Evolutionary conservation across 495 filamentous ascomycete species (phyloP).

Genomic region (Umbilicaria muhlenbergii): DNA sequence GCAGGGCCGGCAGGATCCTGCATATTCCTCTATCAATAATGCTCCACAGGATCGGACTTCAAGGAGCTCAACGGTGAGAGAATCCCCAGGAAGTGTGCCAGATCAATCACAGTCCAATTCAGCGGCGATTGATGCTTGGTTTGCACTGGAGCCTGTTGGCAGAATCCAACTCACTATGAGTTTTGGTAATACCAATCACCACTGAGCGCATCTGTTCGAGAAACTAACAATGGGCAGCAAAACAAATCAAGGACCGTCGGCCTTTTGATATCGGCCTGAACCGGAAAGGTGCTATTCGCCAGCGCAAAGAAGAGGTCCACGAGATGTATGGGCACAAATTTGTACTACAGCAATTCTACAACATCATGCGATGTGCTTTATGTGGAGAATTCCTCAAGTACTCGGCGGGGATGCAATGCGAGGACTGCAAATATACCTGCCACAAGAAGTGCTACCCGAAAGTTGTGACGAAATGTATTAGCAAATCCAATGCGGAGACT

Average conservation of each 20-base stretch:
- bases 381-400: constrained; percentile 98
- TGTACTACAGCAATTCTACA: constrained; percentile 94
- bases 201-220: background rate
- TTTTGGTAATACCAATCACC: constrained; percentile 47
- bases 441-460: constrained; percentile 92
- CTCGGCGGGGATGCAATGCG: constrained; percentile 95
- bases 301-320: constrained; percentile 91
- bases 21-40: constrained; percentile 8
- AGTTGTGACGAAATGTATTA: constrained; percentile 99
- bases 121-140: constrained; percentile 83
- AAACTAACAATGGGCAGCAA: constrained; percentile 34
- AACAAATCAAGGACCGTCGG: constrained; percentile 50
- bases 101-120: constrained; percentile 32
- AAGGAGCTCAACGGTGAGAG: constrained; percentile 7
- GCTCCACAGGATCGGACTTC: constrained; percentile 18
- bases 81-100: constrained; percentile 13
- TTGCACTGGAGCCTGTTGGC: constrained; percentile 86
- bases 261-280: constrained; percentile 78
- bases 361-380: constrained; percentile 98
- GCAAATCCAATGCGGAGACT: constrained; percentile 94
- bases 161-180: constrained; percentile 75
- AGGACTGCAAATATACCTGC: constrained; percentile 98
- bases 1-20: constrained; percentile 21
- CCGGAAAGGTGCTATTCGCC: constrained; percentile 89
- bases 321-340: constrained; percentile 99